A percentile compares a stretch with the other conserved stretches of the same genome.
phyloP scores from a whole-genome alignment of 129 eudicot genomes.

The Tanacetum coccineum region DNA sequence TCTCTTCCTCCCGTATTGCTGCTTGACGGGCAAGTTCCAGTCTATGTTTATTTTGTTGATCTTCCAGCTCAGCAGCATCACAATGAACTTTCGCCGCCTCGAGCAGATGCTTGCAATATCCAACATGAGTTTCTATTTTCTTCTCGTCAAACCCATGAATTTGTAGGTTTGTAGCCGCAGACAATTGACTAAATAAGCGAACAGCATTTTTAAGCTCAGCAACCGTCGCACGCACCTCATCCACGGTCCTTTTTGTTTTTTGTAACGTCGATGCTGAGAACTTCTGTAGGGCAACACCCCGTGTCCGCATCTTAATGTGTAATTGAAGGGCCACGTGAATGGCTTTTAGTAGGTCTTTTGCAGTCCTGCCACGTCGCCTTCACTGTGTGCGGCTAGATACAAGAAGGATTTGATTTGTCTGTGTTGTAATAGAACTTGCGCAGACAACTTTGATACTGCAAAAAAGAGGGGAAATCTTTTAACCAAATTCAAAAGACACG shows the following conservation, averaged over 20 bases:
- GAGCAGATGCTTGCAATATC: slow-evolving; percentile 87
- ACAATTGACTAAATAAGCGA: slow-evolving; percentile 75
- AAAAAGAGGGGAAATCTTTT: slow-evolving; percentile 1
- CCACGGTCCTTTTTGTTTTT: slow-evolving; percentile 77
- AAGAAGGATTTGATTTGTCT: slow-evolving; percentile 83
- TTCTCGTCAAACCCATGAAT: slow-evolving; percentile 93
- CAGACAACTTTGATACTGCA: slow-evolving; percentile 95
- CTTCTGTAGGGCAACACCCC: slow-evolving; percentile 88
- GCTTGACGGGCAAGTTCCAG: slow-evolving; percentile 84
- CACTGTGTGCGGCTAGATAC: slow-evolving; percentile 96
- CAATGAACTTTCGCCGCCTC: slow-evolving; percentile 85
- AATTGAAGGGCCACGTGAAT: slow-evolving; percentile 94
- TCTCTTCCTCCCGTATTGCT: slow-evolving; percentile 75
- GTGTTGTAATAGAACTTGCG: slow-evolving; percentile 82
- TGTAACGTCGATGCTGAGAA: slow-evolving; percentile 92
- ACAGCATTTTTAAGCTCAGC: slow-evolving; percentile 86
- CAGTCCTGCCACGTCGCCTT: slow-evolving; percentile 99
- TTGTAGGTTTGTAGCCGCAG: slow-evolving; percentile 74
- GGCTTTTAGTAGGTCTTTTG: slow-evolving; percentile 78
- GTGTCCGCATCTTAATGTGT: slow-evolving; percentile 80
- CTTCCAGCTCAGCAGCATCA: slow-evolving; percentile 92
- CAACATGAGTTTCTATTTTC: slow-evolving; percentile 94
- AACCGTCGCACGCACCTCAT: slow-evolving; percentile 94
- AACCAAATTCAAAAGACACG: not conserved
- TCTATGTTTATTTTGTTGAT: slow-evolving; percentile 65